Percentiles rank a stretch among this genome's conserved stretches.
phyloP scores from a whole-genome alignment of 2,329 filamentous ascomycete species.

The Torrubiella hemipterigena region DNA sequence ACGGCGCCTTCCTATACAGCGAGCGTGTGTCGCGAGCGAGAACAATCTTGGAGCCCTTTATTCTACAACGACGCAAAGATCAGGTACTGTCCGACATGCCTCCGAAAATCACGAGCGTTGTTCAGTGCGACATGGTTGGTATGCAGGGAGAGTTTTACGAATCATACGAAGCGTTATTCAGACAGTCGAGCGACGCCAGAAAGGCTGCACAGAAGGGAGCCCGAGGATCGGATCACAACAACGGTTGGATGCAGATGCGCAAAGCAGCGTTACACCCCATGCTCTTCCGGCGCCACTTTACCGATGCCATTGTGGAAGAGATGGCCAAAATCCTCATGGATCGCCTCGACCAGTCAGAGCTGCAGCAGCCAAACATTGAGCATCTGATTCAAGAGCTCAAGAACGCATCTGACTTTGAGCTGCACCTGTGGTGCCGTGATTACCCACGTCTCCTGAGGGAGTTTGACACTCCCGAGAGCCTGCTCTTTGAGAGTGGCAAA shows the following conservation, averaged over 20 bases:
- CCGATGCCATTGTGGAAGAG: conserved; percentile 59
- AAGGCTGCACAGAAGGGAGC: conserved; percentile 33
- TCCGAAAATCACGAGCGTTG: conserved; percentile 62
- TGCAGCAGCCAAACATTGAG: conserved; percentile 36
- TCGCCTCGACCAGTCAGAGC: conserved; percentile 45
- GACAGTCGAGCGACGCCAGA: conserved; percentile 43
- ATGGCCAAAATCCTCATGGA: conserved; percentile 70
- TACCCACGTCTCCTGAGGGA: conserved; percentile 37
- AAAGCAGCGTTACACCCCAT: conserved; percentile 89
- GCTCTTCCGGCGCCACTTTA: conserved; percentile 72
- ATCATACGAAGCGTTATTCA: conserved; percentile 49
- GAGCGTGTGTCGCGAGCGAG: conserved; percentile 80
- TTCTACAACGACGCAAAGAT: conserved; percentile 83
- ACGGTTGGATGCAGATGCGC: conserved; percentile 80
- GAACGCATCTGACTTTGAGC: conserved; percentile 49
- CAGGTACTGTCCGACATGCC: conserved; percentile 83
- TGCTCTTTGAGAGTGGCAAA: conserved; percentile 63
- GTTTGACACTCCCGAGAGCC: conserved; percentile 40
- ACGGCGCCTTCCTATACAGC: conserved; percentile 73
- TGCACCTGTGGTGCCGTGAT: conserved; percentile 54
- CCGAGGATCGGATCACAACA: conserved; percentile 46
- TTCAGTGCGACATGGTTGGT: conserved; percentile 68
- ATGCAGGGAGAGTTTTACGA: conserved; percentile 65
- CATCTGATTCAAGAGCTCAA: conserved; percentile 45
- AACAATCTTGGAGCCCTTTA: conserved; percentile 90